Base-by-base conservation (phyloP, 768 basidiomycete species). In the Mycena vulgaris region DNA sequence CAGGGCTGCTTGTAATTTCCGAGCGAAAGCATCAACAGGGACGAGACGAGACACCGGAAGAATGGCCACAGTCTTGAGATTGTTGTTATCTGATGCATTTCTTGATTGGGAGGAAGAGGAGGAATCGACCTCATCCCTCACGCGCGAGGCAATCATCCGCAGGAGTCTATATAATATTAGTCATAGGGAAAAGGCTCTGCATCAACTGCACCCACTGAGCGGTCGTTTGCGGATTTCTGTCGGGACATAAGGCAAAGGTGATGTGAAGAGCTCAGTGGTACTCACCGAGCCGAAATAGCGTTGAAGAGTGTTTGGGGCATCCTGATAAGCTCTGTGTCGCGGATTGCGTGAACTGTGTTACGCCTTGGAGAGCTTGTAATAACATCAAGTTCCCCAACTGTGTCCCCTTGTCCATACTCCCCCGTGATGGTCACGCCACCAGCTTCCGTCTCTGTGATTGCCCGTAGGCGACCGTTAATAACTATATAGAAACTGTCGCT, bases 401-500 rank as follows among this genome's bases (percentile, higher is more conserved):
- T 94, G 76, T 99, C 97, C 13, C 96, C 97, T 80, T 98, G 97
- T 42, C 98, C 98, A 76, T 97, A 97, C 83, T 99, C 98, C 10
- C 91, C 95, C 2, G 93, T 86, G 55, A 98, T 96, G 13, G 88
- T 88, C 40, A 97, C 91, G 39, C 87, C 90, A 7, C 94, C 95
- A 31, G 84, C 86, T 30, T 93, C 90, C 27, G 89, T 89, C 76
- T 98, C 96, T 17, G 89, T 87, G 68, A 99, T 92, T 2, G 96
- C 94, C 70, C 98, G 90, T 21, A 99, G 83, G 74, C 98, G 96
- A 56, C 98, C 98, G 77, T 99, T 97, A 78, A 97, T 95, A 70
- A 97, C 98, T 68, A 99, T 98, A 79, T 98, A 99, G 81, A 99
- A 98, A 75, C 96, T 97, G 76, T 98, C 95, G 71, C 97, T 96